A percentile compares a stretch with the other conserved stretches of the same genome.
Evolutionary conservation across 768 basidiomycete species (phyloP).

Genomic region (Agrocybe pediades): DNA sequence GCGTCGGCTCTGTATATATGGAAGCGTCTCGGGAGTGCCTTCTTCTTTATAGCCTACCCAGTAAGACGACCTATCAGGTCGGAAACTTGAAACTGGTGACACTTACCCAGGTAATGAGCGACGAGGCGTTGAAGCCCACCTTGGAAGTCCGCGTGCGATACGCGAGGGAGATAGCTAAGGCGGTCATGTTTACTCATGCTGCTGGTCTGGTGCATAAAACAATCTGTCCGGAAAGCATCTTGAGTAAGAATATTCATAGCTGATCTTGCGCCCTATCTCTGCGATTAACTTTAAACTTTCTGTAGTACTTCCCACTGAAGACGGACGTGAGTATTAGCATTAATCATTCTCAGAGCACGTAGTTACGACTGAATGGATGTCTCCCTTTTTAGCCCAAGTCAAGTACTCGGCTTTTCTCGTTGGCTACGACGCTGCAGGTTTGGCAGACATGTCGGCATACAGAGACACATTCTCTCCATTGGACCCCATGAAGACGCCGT

Average conservation of each 20-base stretch:
- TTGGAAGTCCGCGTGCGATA: not conserved
- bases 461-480: not conserved
- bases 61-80: too few relatives aligned
- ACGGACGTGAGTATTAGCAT: not conserved
- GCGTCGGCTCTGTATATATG: not conserved
- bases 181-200: not conserved
- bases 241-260: not conserved
- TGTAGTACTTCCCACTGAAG: not conserved
- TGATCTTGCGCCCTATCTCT: too few relatives aligned
- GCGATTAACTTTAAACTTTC: too few relatives aligned
- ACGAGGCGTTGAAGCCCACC: not conserved
- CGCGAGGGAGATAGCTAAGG: not conserved
- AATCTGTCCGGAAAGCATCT: not conserved
- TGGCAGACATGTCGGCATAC: not conserved
- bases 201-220: not conserved
- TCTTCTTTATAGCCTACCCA: not conserved
- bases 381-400: not conserved
- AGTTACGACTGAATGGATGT: not conserved
- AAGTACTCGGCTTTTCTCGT: not conserved
- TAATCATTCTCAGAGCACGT: not conserved
- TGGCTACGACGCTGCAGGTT: not conserved
- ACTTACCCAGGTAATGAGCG: not conserved
- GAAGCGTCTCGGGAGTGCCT: not conserved
- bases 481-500: not conserved
- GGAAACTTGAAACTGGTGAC: not conserved